A percentile compares a stretch with the other conserved stretches of the same genome.
These are phyloP conservation scores for Saturnispora gosingensis DNA, from an alignment of 805 yeast genomes.

Conservation along the genomic window DNA sequence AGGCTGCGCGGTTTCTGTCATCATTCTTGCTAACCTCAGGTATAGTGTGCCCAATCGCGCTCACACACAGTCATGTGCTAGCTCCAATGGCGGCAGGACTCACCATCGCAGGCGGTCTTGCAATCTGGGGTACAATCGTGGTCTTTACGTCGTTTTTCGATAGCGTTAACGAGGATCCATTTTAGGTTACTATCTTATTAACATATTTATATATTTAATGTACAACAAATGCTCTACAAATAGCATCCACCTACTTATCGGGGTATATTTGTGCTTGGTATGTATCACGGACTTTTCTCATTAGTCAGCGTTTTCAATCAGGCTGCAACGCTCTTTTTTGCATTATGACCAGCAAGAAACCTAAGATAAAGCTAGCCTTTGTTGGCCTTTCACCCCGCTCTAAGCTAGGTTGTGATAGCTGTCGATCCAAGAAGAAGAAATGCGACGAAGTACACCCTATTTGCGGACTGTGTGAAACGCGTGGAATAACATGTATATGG, in stretches of 20 bases:
- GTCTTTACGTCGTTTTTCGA: constrained; percentile 75
- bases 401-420: constrained; percentile 31
- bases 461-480: constrained; percentile 34
- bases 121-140: constrained; percentile 76
- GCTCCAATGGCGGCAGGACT: constrained; percentile 61
- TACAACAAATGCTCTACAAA: neutral
- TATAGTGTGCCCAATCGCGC: constrained; percentile 59
- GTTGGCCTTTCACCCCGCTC: constrained; percentile 30
- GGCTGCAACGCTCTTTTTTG: neutral
- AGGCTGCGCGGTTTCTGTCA: constrained; percentile 64
- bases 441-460: constrained; percentile 41
- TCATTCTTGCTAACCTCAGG: constrained; percentile 74
- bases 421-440: constrained; percentile 38
- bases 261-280: neutral
- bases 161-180: constrained; percentile 33
- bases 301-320: neutral
- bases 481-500: constrained; percentile 25
- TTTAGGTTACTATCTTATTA: constrained; percentile 3
- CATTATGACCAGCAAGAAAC: neutral
- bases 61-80: constrained; percentile 67
- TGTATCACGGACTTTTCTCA: neutral
- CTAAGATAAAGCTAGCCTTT: constrained; percentile 11
- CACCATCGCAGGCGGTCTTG: constrained; percentile 75
- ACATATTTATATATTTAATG: neutral
- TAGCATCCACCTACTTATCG: neutral